phyloP scores from a whole-genome alignment of 2,329 filamentous ascomycete species.

The Aspergillus piperis region DNA sequence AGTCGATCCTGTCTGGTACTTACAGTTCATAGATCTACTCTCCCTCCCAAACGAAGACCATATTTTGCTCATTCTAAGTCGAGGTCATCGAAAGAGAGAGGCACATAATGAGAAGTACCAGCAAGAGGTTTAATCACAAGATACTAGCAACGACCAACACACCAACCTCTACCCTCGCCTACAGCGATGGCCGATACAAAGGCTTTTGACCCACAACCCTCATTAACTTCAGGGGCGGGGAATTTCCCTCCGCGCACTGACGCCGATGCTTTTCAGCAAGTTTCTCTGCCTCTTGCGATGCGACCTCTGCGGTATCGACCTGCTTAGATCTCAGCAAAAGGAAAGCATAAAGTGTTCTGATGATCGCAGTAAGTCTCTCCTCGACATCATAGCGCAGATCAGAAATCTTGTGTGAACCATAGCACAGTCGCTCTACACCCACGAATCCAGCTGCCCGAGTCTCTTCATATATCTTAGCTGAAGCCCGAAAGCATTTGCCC shows the following conservation, averaged over 20 bases:
- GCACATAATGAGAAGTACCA: no score
- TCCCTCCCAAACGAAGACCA: no score
- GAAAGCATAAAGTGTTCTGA: slow-evolving; percentile 14
- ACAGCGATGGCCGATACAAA: not conserved
- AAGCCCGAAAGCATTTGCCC: slow-evolving; percentile 10
- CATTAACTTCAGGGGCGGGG: slow-evolving; percentile 12
- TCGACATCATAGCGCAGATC: slow-evolving; percentile 11
- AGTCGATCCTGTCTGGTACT: no score
- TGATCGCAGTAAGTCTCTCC: slow-evolving; percentile 9
- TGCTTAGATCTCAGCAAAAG: slow-evolving; percentile 16
- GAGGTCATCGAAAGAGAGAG: no score
- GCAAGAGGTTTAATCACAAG: no score
- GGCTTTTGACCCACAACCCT: slow-evolving; percentile 17
- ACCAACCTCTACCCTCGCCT: not conserved
- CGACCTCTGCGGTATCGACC: slow-evolving; percentile 6
- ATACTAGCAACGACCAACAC: no score
- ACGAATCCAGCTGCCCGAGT: not conserved
- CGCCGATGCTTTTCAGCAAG: slow-evolving; percentile 12
- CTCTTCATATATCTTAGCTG: slow-evolving; percentile 14
- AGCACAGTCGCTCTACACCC: not conserved
- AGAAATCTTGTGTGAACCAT: not conserved
- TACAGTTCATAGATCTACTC: no score
- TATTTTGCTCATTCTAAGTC: no score
- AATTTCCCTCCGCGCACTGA: slow-evolving; percentile 13
- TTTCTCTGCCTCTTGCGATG: not conserved